Base-by-base conservation (phyloP, 2,329 filamentous ascomycete genomes). In the Stachybotrys chlorohalonatus region DNA sequence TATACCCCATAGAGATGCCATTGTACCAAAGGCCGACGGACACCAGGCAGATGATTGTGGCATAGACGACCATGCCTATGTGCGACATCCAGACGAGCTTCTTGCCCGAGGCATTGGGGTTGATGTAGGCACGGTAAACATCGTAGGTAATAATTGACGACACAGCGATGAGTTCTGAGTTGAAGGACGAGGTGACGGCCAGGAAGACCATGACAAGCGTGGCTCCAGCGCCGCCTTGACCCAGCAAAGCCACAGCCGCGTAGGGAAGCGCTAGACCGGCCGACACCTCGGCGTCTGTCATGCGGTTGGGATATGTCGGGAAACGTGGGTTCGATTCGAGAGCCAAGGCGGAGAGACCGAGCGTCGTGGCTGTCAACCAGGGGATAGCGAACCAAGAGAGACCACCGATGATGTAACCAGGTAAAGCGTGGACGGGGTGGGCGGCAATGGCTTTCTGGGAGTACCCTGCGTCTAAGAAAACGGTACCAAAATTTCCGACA, bases 381-480 rank as follows among this genome's bases (percentile, higher is more conserved):
- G 92, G 92, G 53, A 96, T 95, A 1, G 91, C 91, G 62, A 96
- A 96, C 91, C 91, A 96, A 52, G 83, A 85, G 1, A 95, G 78
- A 24, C 92, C 91, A 6, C 91, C 91, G 58, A 93, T 81, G 54
- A 96, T 86, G 65, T 96, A 96, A 16, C 91, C 91, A 0, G 91
- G 91, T 2, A 96, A 81, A 0, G 91, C 92, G 57, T 93, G 85
- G 0, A 93, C 87, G 1, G 90, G 90, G 24, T 84, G 87, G 0
- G 92, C 90, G 7, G 92, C 90, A 63, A 96, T 95, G 15, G 90
- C 91, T 71, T 95, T 95, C 78, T 95, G 94, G 73, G 91, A 95
- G 74, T 95, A 95, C 15, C 87, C 86, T 60, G 92, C 92, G 65
- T 95, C 90, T 49, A 90, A 78, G 74, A 95, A 95, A 5, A 95